Conservation (phyloP, 2,329 filamentous ascomycete species). For the Cordyceps pruinosa region DNA sequence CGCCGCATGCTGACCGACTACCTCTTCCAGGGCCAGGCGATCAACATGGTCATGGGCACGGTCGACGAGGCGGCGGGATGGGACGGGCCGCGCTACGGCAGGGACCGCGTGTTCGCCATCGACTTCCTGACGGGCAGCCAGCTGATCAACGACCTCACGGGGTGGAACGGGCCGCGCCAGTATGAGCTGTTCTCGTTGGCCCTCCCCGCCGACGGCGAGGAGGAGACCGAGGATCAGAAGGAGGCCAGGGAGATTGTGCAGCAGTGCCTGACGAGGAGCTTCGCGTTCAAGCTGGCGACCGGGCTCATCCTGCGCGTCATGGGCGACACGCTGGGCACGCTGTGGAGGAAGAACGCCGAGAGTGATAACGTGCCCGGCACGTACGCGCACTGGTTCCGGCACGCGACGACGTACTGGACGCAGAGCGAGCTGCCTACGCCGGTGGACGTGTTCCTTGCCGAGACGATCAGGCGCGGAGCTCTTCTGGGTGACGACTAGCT, state of each 20-base stretch:
- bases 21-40: constrained; percentile 48
- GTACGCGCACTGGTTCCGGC: constrained; percentile 47
- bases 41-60: constrained; percentile 44
- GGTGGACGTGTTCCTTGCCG: constrained; percentile 26
- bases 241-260: constrained; percentile 45
- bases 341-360: constrained; percentile 45
- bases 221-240: constrained; percentile 33
- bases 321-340: constrained; percentile 43
- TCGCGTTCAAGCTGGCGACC: constrained; percentile 49
- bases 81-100: constrained; percentile 46
- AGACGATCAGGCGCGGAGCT: constrained; percentile 33
- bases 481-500: constrained; percentile 13
- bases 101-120: constrained; percentile 41
- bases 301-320: constrained; percentile 44
- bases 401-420: constrained; percentile 41
- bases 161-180: constrained; percentile 42
- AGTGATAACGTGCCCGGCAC: constrained; percentile 43
- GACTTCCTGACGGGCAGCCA: constrained; percentile 45
- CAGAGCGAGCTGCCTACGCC: constrained; percentile 34
- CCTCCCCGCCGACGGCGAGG: constrained; percentile 29
- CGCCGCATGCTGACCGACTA: constrained; percentile 46
- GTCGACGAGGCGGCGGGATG: constrained; percentile 43
- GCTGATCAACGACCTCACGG: constrained; percentile 45
- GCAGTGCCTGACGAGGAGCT: constrained; percentile 40
- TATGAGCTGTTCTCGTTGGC: constrained; percentile 40